Evolutionary conservation across 495 filamentous ascomycete species (phyloP), one percentile per base, ranked within the genome.

Genomic region (Aspergillus homomorphus): DNA sequence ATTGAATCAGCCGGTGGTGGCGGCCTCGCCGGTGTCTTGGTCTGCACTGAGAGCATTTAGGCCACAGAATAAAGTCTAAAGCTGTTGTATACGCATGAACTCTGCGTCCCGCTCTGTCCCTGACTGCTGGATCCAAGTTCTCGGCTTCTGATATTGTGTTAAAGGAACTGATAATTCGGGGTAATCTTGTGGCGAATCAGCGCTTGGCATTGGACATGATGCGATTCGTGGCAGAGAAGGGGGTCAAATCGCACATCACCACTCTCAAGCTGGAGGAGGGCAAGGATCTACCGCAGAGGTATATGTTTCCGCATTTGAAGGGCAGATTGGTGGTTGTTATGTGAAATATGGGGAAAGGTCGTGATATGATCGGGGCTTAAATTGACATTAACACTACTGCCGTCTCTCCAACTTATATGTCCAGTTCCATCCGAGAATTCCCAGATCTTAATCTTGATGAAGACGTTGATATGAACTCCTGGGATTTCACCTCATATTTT

Each of bases 241-340:
- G 46, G 45, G 54, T 57, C 24, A 44, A 45, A 9, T 50, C 44
- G 8, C 24, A 57, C 50, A 45, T 57, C 24, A 48, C 16, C 7
- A 57, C 24, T 0, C 3, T 57, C 2, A 49, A 15, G 54, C 45
- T 57, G 45, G 54, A 51, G 30, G 54, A 57, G 30, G 54, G 16
- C 7, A 22, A 20, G 45, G 15, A 51, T 24, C 24, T 57, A 10
- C 54, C 54, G 20, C 24, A 42, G 2, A 2, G 22, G 45, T 42
- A 57, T 57, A 57, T 57, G 54, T 23, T 50, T 24, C 16, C 24
- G 45, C 18, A 51, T 50, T 23, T 57, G 24, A 50, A 51, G 54
- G 54, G 54, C 19, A 15, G 54, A 24, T 57, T 57, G 54, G 45
- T 57, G 4, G 45, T 57, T 18, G 16, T 12, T 15, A 6, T 46